Evolutionary conservation across 1,284 basidiomycete genomes (phyloP).

Genomic region (Mycocalia duriaeana): DNA sequence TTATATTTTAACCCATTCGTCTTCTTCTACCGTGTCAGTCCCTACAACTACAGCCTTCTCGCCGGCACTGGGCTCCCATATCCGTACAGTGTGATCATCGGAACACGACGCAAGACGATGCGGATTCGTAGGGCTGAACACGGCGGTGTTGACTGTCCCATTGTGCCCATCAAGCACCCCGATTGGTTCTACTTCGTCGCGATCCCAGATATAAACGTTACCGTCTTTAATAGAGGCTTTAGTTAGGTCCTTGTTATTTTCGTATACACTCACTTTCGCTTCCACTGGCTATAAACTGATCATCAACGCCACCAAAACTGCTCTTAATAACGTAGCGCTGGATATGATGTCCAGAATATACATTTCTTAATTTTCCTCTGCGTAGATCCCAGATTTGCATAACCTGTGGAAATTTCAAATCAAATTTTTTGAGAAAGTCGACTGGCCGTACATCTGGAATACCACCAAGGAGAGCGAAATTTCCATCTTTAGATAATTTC

Average conservation of each 20-base stretch:
- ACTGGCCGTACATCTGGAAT: conserved; percentile 68
- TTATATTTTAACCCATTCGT: too few species aligned
- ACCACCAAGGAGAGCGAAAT: conserved; percentile 83
- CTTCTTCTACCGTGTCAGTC: too few species aligned
- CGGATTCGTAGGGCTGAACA: conserved; percentile 88
- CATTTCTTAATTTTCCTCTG: conserved; percentile 64
- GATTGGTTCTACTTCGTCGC: conserved; percentile 76
- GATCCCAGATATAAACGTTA: conserved; percentile 94
- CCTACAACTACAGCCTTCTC: too few species aligned
- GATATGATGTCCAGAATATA: conserved; percentile 81
- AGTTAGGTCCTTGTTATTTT: too few species aligned
- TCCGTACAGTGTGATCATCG: conserved; percentile 80
- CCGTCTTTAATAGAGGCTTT: conserved; percentile 65
- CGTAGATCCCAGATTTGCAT: conserved; percentile 84
- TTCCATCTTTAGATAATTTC: conserved; percentile 83
- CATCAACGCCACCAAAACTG: conserved; percentile 91
- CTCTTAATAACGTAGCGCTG: conserved; percentile 82
- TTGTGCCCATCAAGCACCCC: conserved; percentile 85
- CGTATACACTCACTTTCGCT: conserved; percentile 73
- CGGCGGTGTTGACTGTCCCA: conserved; percentile 91
- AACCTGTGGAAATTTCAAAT: conserved; percentile 69
- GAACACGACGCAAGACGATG: conserved; percentile 93
- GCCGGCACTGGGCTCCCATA: too few species aligned
- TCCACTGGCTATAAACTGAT: conserved; percentile 88
- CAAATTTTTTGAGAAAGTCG: too few species aligned